Conservation (phyloP, 768 basidiomycete genomes). For the Tricholoma matsutake region DNA sequence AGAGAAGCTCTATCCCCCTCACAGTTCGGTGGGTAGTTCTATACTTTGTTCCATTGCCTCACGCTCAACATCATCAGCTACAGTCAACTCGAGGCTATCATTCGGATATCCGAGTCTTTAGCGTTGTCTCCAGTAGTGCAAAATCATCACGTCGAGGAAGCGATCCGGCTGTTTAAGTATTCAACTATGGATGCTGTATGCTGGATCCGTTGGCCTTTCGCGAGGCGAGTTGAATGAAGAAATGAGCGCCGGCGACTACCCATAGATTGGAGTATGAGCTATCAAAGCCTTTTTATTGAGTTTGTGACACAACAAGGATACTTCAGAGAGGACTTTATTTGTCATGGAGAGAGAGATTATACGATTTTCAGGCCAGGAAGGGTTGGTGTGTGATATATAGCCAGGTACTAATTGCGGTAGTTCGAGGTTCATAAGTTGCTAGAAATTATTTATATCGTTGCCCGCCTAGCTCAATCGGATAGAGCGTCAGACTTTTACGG, state of each 20-base stretch:
- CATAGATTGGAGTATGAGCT: constrained; percentile 96
- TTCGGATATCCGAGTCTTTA: constrained; percentile 95
- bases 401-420: no score
- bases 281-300: constrained; percentile 88
- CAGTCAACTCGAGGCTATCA: constrained; percentile 95
- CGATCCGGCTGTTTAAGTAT: constrained; percentile 96
- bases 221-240: constrained; percentile 92
- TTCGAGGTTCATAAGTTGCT: not conserved
- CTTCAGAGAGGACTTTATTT: constrained; percentile 86
- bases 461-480: constrained; percentile 67
- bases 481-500: constrained; percentile 61
- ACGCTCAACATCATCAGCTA: constrained; percentile 5
- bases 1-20: constrained; percentile 96
- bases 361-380: constrained; percentile 74
- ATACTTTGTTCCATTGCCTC: not conserved
- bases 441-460: constrained; percentile 23
- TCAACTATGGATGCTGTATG: constrained; percentile 99
- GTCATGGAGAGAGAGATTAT: constrained; percentile 94
- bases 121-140: constrained; percentile 84
- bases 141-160: constrained; percentile 95
- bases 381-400: constrained; percentile 18
- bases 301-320: constrained; percentile 93
- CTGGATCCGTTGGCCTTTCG: constrained; percentile 87
- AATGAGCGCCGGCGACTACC: constrained; percentile 79
- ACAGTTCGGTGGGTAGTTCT: constrained; percentile 75